phyloP scores from a whole-genome alignment of 352 stramenopile species.

The Aphanomyces euteiches region DNA sequence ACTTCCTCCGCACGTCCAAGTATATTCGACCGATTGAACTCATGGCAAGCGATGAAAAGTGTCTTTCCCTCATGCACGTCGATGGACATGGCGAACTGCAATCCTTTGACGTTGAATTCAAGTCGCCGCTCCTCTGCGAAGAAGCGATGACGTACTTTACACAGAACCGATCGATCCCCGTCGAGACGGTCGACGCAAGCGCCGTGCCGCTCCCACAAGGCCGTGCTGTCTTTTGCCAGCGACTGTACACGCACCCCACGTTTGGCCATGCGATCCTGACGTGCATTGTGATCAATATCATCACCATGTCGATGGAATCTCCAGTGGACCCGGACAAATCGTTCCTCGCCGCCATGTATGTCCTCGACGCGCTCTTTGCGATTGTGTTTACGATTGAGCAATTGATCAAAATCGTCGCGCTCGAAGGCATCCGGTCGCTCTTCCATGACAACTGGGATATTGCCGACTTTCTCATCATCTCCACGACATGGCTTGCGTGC shows the following conservation, averaged over 20 bases:
- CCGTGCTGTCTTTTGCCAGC: constrained; percentile 54
- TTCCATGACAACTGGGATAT: constrained; percentile 63
- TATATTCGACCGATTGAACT: constrained; percentile 50
- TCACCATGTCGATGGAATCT: constrained; percentile 58
- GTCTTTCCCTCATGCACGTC: constrained; percentile 48
- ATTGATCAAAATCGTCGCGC: constrained; percentile 50
- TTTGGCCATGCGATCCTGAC: constrained; percentile 71
- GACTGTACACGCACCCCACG: constrained; percentile 62
- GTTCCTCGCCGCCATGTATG: constrained; percentile 45
- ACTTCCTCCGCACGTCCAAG: constrained; percentile 80
- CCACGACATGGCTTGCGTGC: constrained; percentile 60
- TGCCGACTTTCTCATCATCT: constrained; percentile 60
- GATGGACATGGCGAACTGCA: constrained; percentile 27
- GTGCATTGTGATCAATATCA: constrained; percentile 58
- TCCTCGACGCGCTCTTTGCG: constrained; percentile 56
- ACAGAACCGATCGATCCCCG: constrained; percentile 41
- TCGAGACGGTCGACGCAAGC: constrained; percentile 43
- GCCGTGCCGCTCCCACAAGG: constrained; percentile 53
- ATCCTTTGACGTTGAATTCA: constrained; percentile 76
- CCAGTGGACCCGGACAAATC: constrained; percentile 45
- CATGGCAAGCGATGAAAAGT: constrained; percentile 57
- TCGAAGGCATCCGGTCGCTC: constrained; percentile 60
- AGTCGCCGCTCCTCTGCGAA: constrained; percentile 46
- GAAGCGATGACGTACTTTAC: constrained; percentile 60
- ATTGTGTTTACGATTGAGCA: constrained; percentile 68